These are phyloP conservation scores for Phytomonas sp. DNA, from an alignment of 208 protist genomes.

Conservation along the genomic window DNA sequence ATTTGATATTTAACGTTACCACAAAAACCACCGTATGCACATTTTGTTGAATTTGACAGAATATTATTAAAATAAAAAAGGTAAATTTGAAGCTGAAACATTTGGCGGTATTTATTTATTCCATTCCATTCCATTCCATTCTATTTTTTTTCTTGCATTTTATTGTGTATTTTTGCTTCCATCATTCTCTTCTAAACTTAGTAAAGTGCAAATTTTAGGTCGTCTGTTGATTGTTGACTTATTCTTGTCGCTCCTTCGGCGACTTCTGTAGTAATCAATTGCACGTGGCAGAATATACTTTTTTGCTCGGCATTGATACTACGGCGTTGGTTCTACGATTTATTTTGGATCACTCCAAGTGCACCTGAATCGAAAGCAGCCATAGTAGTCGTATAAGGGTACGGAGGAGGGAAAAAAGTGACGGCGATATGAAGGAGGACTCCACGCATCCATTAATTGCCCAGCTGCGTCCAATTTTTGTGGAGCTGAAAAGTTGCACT, in stretches of 20 bases:
- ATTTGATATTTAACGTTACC: conserved; percentile 8
- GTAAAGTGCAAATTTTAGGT: background rate
- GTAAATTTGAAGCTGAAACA: background rate
- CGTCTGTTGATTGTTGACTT: conserved; percentile 2
- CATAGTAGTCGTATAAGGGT: background rate
- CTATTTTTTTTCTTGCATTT: background rate
- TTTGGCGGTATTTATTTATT: conserved; percentile 11
- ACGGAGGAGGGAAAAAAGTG: conserved; percentile 9
- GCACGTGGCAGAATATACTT: background rate
- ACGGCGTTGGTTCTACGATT: background rate
- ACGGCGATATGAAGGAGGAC: conserved; percentile 4
- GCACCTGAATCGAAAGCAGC: background rate
- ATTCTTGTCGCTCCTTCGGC: background rate
- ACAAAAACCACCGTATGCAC: background rate
- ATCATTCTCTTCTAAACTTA: conserved; percentile 2
- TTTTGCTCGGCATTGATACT: background rate
- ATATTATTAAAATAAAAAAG: background rate
- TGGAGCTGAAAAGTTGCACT: conserved; percentile 36
- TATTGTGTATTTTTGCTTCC: background rate
- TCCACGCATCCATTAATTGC: conserved; percentile 64
- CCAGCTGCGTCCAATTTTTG: conserved; percentile 82
- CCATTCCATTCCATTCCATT: background rate
- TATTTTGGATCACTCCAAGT: background rate
- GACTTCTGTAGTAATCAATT: background rate
- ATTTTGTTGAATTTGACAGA: background rate